Evolutionary conservation across 1,284 basidiomycete species (phyloP), one percentile per base, ranked within the genome.

Genomic region (Ceratobasidium sp.): DNA sequence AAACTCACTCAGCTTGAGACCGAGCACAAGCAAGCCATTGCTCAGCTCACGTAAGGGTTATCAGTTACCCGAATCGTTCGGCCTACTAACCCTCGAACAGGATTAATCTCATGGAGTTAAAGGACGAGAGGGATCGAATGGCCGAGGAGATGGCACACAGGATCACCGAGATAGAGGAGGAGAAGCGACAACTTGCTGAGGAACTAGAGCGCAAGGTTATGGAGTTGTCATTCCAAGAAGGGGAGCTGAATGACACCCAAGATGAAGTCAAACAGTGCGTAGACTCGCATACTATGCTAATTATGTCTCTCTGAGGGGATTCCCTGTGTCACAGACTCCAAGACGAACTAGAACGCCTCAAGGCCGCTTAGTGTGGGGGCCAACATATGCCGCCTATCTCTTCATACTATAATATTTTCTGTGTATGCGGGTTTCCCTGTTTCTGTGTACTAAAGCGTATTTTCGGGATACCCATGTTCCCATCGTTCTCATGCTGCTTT

Each of bases 201-300:
- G 85, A 88, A 71, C 79, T 90, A 57, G 80, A 79, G 8, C 82
- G 87, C 68, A 90, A 89, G 78, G 80, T 81, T 60, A 87, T 92
- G 88, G 90, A 92, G 77, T 87, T 91, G 54, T 81, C 84, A 73
- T 89, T 87, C 77, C 81, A 90, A 67, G 89, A 90, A 75, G 83
- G 86, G 75, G 88, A 91, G 36, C 84, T 87, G 74, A 88, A 90
- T 49, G 90, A 92, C 73, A 85, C 75, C 71, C 81, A 85, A 73
- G 88, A 90, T 74, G 82, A 85, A 71, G 86, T 91, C 69, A 86
- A 86, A 75, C 84, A 87, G 90, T 91, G 87, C 80, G 89, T 87
- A 27, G 33, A 29, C 23, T 27, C 27, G n/a, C 29, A 36, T 11
- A 21, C 3, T 14, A 39, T 30, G 30, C 13, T 54, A 6, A 16